Conservation (phyloP, 1,284 basidiomycete species). For the Farysia itapuensis region DNA sequence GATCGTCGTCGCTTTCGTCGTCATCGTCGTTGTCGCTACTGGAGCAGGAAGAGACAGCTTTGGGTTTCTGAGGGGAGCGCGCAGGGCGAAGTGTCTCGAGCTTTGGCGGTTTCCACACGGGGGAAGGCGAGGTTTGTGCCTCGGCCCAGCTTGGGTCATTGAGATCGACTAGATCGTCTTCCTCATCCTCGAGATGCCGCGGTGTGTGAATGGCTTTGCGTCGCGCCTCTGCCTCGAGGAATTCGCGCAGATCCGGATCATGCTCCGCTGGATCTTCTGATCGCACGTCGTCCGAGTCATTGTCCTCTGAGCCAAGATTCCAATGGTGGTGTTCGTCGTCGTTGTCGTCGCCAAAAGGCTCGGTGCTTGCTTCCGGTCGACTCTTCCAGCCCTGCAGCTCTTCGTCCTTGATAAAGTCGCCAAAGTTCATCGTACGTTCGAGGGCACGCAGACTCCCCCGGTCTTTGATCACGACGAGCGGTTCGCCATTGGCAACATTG, state of each 20-base stretch:
- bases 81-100: too few species aligned
- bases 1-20: too few species aligned
- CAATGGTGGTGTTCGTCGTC: not conserved
- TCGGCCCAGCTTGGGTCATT: conserved; percentile 12
- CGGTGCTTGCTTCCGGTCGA: conserved; percentile 14
- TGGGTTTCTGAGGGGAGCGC: too few species aligned
- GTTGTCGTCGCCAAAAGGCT: conserved; percentile 4
- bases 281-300: conserved; percentile 7
- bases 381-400: conserved; percentile 39
- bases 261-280: conserved; percentile 17
- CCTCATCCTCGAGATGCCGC: conserved; percentile 9
- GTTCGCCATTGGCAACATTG: conserved; percentile 31
- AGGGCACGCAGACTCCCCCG: conserved; percentile 45
- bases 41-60: too few species aligned
- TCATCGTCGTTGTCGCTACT: too few species aligned
- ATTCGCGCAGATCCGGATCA: conserved; percentile 43
- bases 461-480: conserved; percentile 46
- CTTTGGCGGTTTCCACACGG: not conserved
- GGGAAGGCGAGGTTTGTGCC: not conserved
- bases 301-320: not conserved
- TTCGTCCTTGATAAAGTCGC: conserved; percentile 52
- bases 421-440: conserved; percentile 38
- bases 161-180: conserved; percentile 30
- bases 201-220: conserved; percentile 23
- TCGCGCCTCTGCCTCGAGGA: conserved; percentile 31